phyloP scores from a whole-genome alignment of 371 early-diverging fungal genomes.

The Ecytonucleospora hepatopenaei region DNA sequence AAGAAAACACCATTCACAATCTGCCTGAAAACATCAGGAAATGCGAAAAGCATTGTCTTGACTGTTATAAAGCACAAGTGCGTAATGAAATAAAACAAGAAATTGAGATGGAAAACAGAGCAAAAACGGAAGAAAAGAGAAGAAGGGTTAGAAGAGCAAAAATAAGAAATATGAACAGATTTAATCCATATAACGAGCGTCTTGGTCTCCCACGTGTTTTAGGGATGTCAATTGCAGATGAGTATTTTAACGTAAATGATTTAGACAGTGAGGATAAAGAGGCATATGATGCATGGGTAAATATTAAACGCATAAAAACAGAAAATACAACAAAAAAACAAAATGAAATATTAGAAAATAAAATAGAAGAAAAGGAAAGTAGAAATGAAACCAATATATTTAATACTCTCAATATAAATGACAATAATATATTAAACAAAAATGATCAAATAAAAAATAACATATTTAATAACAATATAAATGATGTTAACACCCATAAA shows the following conservation, averaged over 20 bases:
- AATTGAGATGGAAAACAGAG: constrained; percentile 11
- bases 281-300: constrained; percentile 4
- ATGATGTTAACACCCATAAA: no score
- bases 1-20: no score
- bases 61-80: constrained; percentile 22
- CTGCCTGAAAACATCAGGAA: no score
- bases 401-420: no score
- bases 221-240: constrained; percentile 22
- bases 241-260: constrained; percentile 30
- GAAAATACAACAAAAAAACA: no score
- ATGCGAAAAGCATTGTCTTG: constrained; percentile 5
- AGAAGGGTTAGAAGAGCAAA: not conserved
- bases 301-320: not conserved
- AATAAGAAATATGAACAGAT: constrained; percentile 9
- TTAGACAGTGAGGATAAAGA: constrained; percentile 16
- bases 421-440: no score
- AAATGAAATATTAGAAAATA: no score
- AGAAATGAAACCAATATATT: no score
- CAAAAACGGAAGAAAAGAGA: constrained; percentile 14
- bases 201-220: constrained; percentile 16
- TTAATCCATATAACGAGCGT: constrained; percentile 17
- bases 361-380: no score
- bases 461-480: no score
- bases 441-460: no score
- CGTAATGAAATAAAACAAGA: constrained; percentile 16